Percentiles rank a stretch among this genome's conserved stretches.
These are phyloP conservation scores for Chalciporus pseudorubinellus DNA, from an alignment of 768 basidiomycete species.

Conservation along the genomic window DNA sequence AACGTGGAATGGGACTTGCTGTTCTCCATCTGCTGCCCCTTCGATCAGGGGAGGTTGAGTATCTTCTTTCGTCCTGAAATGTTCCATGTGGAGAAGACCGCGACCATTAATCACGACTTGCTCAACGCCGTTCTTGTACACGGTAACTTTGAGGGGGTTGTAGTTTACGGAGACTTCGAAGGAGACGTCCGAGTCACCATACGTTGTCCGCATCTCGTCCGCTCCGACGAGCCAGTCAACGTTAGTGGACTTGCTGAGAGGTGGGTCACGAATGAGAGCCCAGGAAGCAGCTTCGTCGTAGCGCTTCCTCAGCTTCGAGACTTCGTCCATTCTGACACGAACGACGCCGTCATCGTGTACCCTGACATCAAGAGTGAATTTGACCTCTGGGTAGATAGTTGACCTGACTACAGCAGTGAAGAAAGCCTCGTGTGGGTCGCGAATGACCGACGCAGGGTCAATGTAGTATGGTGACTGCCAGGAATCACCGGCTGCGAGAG, in stretches of 20 bases:
- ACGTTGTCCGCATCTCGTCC: slow-evolving; percentile 59
- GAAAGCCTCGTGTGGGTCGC: slow-evolving; percentile 48
- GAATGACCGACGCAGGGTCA: slow-evolving; percentile 52
- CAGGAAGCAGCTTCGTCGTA: slow-evolving; percentile 93
- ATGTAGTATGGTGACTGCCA: slow-evolving; percentile 92
- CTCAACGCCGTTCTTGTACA: slow-evolving; percentile 71
- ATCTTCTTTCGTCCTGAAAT: slow-evolving; percentile 71
- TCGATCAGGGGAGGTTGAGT: slow-evolving; percentile 41
- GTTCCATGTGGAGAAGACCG: slow-evolving; percentile 95
- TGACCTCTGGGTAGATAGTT: slow-evolving; percentile 77
- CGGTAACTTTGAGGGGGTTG: slow-evolving; percentile 70
- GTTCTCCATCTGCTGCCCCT: slow-evolving; percentile 44
- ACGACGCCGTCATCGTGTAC: slow-evolving; percentile 88
- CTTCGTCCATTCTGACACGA: slow-evolving; percentile 90
- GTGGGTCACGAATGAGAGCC: slow-evolving; percentile 78
- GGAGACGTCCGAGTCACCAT: slow-evolving; percentile 60
- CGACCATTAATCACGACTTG: slow-evolving; percentile 88
- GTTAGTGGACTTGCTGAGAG: slow-evolving; percentile 43
- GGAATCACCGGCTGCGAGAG: slow-evolving; percentile 48
- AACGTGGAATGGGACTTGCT: slow-evolving; percentile 54
- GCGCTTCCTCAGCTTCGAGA: slow-evolving; percentile 71
- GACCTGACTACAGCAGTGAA: slow-evolving; percentile 80
- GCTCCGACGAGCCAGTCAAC: slow-evolving; percentile 67
- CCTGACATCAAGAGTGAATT: slow-evolving; percentile 78
- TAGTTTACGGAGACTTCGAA: slow-evolving; percentile 69